phyloP scores from a whole-genome alignment of 2,329 filamentous ascomycete species.

The Fusarium gaditjirri region DNA sequence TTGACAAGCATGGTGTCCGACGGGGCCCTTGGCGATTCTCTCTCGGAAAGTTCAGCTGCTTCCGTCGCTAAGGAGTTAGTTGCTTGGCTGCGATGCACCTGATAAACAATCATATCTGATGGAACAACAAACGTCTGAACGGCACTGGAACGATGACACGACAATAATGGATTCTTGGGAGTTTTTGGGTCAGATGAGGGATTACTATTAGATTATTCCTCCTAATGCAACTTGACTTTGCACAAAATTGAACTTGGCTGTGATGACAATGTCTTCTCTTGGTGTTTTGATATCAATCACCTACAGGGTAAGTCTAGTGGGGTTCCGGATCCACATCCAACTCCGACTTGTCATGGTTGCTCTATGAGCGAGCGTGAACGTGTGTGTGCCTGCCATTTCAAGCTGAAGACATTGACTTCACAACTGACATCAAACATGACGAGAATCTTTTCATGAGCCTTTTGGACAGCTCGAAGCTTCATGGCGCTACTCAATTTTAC shows the following conservation, averaged over 20 bases:
- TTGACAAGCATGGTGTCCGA: slow-evolving; percentile 58
- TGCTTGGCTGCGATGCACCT: neutral
- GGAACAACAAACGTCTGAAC: neutral
- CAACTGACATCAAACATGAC: neutral
- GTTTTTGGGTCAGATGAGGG: slow-evolving; percentile 12
- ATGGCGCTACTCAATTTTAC: slow-evolving; percentile 77
- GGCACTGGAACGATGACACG: slow-evolving; percentile 14
- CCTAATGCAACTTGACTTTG: slow-evolving; percentile 13
- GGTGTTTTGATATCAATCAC: neutral
- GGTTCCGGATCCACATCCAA: slow-evolving; percentile 1
- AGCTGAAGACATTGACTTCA: neutral
- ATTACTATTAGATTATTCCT: neutral
- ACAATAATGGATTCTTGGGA: slow-evolving; percentile 14
- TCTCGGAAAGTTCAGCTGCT: slow-evolving; percentile 63
- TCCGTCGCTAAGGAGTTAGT: slow-evolving; percentile 47
- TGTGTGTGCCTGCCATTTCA: neutral
- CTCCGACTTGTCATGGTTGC: neutral
- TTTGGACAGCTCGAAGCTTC: neutral
- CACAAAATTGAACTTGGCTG: neutral
- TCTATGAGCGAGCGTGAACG: neutral
- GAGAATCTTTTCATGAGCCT: neutral
- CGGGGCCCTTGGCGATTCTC: slow-evolving; percentile 63
- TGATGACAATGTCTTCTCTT: neutral
- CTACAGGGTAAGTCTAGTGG: slow-evolving; percentile 20
- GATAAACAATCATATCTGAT: neutral